Evolutionary conservation across 495 filamentous ascomycete genomes (phyloP).

Genomic region (Recurvomyces mirabilis): DNA sequence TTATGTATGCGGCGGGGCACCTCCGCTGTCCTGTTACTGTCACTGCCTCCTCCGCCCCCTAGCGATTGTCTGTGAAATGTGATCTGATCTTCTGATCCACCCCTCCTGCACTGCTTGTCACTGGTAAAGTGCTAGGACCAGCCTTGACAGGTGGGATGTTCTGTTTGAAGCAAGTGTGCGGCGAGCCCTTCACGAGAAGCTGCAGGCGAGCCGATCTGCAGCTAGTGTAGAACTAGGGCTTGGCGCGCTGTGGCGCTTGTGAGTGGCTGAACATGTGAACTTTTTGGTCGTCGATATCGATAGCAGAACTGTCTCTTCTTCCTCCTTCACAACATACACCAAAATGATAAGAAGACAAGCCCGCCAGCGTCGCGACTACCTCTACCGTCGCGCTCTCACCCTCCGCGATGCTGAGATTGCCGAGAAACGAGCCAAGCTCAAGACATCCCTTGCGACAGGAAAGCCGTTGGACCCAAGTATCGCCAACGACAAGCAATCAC

Average conservation of each 20-base stretch:
- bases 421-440: conserved; percentile 77
- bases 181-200: no score
- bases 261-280: no score
- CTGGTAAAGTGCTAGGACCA: neutral
- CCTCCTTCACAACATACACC: neutral
- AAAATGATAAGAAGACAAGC: conserved; percentile 49
- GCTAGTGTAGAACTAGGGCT: no score
- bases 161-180: neutral
- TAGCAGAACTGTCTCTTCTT: no score
- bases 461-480: conserved; percentile 80
- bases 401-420: conserved; percentile 87
- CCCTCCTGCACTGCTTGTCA: no score
- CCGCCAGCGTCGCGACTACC: conserved; percentile 82
- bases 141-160: neutral
- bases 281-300: no score
- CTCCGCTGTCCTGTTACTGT: neutral
- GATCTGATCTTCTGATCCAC: no score
- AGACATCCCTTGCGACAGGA: conserved; percentile 69
- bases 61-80: no score
- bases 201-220: no score
- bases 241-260: no score
- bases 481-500: conserved; percentile 75
- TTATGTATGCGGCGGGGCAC: no score
- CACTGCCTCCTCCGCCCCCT: neutral
- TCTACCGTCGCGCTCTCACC: conserved; percentile 69